Evolutionary conservation across 805 yeast species (phyloP).

Genomic region (Lipomyces starkeyi): DNA sequence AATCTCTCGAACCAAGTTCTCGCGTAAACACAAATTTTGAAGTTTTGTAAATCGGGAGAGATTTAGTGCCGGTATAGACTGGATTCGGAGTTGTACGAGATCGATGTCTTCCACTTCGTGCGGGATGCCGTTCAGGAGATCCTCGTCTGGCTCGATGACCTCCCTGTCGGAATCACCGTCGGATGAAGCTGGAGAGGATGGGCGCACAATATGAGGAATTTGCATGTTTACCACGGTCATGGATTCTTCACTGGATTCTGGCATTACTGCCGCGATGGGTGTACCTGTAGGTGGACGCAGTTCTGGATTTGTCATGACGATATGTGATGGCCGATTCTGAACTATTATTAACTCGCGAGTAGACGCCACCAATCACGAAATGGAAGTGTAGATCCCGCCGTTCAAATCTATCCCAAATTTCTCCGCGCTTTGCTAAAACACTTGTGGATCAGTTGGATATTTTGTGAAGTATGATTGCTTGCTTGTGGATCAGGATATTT

Average conservation of each 20-base stretch:
- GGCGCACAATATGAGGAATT: background rate
- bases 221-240: background rate
- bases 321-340: background rate
- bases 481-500: too few species aligned
- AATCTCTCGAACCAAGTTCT: constrained; percentile 78
- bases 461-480: too few species aligned
- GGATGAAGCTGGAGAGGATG: constrained; percentile 4
- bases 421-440: background rate
- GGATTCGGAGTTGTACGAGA: constrained; percentile 62
- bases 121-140: constrained; percentile 56
- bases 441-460: background rate
- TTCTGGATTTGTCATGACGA: background rate
- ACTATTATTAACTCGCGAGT: background rate
- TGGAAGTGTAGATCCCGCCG: background rate
- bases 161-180: constrained; percentile 41
- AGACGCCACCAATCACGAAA: background rate
- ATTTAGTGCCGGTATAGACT: constrained; percentile 55
- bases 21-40: constrained; percentile 74
- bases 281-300: background rate
- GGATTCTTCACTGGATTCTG: constrained; percentile 1
- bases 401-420: background rate
- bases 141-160: constrained; percentile 62
- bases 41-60: constrained; percentile 62
- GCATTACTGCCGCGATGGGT: background rate
- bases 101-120: constrained; percentile 59